Base-by-base conservation (phyloP, 805 yeast genomes). In the Kluyveromyces dobzhanskii region DNA sequence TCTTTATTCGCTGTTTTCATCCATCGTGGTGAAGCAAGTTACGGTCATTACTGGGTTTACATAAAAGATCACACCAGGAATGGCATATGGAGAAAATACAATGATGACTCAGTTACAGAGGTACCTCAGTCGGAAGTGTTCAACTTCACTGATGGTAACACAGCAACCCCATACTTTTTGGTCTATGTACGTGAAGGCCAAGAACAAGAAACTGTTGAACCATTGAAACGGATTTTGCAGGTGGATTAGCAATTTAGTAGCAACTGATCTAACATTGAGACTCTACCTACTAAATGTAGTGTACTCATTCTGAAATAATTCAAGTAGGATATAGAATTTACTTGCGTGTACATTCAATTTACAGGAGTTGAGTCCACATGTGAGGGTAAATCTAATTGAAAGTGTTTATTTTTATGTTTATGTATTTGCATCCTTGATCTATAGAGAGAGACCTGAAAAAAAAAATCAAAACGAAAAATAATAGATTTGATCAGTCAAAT, bases 1-100 rank as follows among this genome's bases (percentile, higher is more conserved):
- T 71, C 84, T 0, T 69, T 92, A 10, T 90, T 88, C 64, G 94
- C 97, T 0, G 79, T 90, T 5, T 92, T 92, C 55, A 86, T 92
- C 35, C 98, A 92, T 59, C 69, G 96, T 37, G 98, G 98, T 5
- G 94, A 87, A 52, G 97, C 96, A 0, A 79, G 86, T 37, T 90
- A 85, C 54, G 98, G 98, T 2, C 98, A 92, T 61, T 92, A 92
- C 60, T 92, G 97, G 97, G 75, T 90, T 13, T 92, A 90, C 56
- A 88, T 92, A 45, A 76, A 75, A 43, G 97, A 92, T 59, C 75
- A 78, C 3, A 71, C 71, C 45, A 68, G 70, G 14, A 71, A 74
- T 21, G 56, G 55, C 2, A 64, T 83, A 16, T 92, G 78, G 75
- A 69, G 96, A 44, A 88, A 86, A 65, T 92, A 92, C 60, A 92